Base-by-base conservation (phyloP, 805 yeast species). In the Saturnispora sanitii region DNA sequence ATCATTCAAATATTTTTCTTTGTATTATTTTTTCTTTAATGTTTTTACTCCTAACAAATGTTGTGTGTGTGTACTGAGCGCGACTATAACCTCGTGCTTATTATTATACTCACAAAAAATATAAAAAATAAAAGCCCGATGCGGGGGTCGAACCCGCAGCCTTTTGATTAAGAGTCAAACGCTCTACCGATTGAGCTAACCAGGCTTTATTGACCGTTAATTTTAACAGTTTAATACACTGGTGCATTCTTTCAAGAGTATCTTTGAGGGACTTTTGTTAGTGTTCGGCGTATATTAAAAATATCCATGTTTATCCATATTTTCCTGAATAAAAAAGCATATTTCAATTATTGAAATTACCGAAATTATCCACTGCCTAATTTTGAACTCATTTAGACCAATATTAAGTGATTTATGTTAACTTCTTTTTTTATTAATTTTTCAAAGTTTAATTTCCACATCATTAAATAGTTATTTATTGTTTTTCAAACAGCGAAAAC, bases 101-200 rank as follows among this genome's bases (percentile, higher is more conserved):
- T 11, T 17, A 30, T 15, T 15, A 15, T 15, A 18, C 7, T 21
- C 11, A 4, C 16, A 11, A 22, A 20, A 34, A 25, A 22, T n/a
- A 7, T 8, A 7, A 33, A 37, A 37, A 37, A 38, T 25, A 15
- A 16, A 23, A 45, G 48, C 48, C 48, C 48, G 45, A 45, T 42
- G 48, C 48, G 48, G 48, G 48, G 48, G 41, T 45, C 45, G 48
- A 45, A 45, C 47, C 47, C 47, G 47, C 48, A 45, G 43, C 48
- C 48, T 45, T 45, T 45, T 45, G 48, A 45, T 45, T 45, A 45
- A 45, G 48, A 45, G 48, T 45, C 48, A 45, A 45, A 45, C 48
- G 48, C 48, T 45, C 48, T 45, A 45, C 48, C 48, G 48, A 45
- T 45, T 45, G 48, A 45, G 48, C 47, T 45, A 45, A 41, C 47